Evolutionary conservation across 2,329 filamentous ascomycete genomes (phyloP), one percentile per base, ranked within the genome.

Genomic region (Aspergillus latus): DNA sequence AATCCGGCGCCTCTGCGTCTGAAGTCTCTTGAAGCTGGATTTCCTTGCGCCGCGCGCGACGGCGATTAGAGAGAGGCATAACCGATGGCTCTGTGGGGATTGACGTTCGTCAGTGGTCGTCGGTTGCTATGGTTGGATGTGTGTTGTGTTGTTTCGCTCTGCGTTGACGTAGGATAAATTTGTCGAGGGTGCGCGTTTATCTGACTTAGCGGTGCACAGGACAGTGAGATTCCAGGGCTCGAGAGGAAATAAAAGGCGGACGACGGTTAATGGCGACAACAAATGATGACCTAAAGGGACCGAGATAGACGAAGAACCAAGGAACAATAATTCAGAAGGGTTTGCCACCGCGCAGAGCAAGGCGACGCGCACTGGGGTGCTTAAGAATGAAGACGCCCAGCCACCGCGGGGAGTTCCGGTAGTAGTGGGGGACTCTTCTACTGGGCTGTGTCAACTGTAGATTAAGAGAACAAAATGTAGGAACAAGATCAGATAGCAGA

Each of bases 11-110:
- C 59, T 79, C 77, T 56, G 69, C 72, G 52, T 79, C 76, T 29
- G 75, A 76, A 2, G 72, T 72, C 62, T 77, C 74, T 58, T 77
- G 75, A 49, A 75, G 68, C 62, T 76, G 69, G 43, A 75, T 69
- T 65, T 76, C 73, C 69, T 75, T 76, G 67, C 76, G 76, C 66
- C 75, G 74, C 66, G 69, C 74, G 66, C 75, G 75, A 62, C 76
- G 74, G 57, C 74, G 71, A 60, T 74, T 75, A 44, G 75, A 74
- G 26, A 75, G 66, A 48, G 75, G 73, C 75, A 77, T 77, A 50
- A 59, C 44, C 45, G 28, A 21, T 5, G 34, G 37, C 40, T 42
- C 32, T 37, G 10, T 11, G 11, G n/a, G 7, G 34, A 21, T 21
- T 21, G 21, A 21, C 21, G 21, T 21, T 13, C 10, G 34, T 37